Evolutionary conservation across 176 grass and related monocot genomes (phyloP), one percentile per base, ranked within the genome.

Genomic region (Zea luxurians): DNA sequence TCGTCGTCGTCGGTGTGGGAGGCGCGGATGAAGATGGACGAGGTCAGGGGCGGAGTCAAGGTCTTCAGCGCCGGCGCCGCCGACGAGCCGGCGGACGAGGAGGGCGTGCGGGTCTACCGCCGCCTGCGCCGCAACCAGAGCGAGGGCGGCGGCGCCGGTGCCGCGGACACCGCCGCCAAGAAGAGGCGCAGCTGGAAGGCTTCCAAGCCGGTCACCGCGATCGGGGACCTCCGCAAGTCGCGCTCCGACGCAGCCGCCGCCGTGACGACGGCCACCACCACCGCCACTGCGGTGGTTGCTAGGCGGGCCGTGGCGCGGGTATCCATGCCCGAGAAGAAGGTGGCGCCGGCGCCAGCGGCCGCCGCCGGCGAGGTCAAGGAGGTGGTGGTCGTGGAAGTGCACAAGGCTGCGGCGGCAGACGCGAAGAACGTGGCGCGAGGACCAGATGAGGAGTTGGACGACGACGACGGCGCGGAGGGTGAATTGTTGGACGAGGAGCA

Each of bases 1-100:
- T 99, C 58, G 34, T 62, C 36, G 5, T 86, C 82, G 68, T 99
- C 92, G 15, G 86, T 89, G 76, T 91, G 90, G 85, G 90, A 90
- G 79, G 83, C 88, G 6, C 79, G 86, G 86, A 95, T 93, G 92
- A 90, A 68, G 82, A 91, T 99, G 92, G 96, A 95, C 70, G 92
- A 95, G 67, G 92, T 85, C 16, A 92, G 93, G 57, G 92, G 87
- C 34, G 96, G 92, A 48, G 82, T 95, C 80, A 99, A 95, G 88
- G 96, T 92, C 13, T 99, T 99, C 67, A 96, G 81, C 80, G 90
- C 53, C 37, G 72, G 65, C 74, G 73, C 45, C 6, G 83, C 66
- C 7, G 77, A 53, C 21, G 84, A 81, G 58, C 73, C 81, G 13
- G 91, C 90, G 16, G 92, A 95, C 61, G 90, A 99, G 74, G 96